A percentile compares a stretch with the other conserved stretches of the same genome.
Evolutionary conservation across 257 asterid species (phyloP).

Genomic region (Jacaranda mimosifolia): DNA sequence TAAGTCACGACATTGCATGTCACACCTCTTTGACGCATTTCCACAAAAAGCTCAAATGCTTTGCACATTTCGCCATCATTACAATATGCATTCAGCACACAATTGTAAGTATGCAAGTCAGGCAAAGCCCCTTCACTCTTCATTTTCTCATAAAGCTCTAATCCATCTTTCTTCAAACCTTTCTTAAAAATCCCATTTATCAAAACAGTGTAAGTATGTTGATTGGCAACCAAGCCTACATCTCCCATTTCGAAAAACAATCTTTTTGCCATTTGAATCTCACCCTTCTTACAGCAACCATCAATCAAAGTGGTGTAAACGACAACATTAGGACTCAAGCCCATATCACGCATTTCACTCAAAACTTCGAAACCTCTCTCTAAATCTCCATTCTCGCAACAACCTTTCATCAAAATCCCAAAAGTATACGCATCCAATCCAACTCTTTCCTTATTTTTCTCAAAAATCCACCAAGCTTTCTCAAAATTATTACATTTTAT

Average conservation of each 20-base stretch:
- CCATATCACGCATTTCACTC: conserved; percentile 49
- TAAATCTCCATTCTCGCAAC: conserved; percentile 61
- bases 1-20: conserved; percentile 68
- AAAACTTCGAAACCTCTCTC: conserved; percentile 58
- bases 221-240: conserved; percentile 70
- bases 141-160: conserved; percentile 72
- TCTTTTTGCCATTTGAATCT: conserved; percentile 57
- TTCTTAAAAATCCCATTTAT: conserved; percentile 68
- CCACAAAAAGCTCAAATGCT: conserved; percentile 61
- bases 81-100: conserved; percentile 60
- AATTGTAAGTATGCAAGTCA: conserved; percentile 62
- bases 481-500: conserved; percentile 45
- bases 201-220: conserved; percentile 68
- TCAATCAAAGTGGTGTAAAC: conserved; percentile 73
- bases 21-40: conserved; percentile 68
- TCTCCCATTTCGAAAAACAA: conserved; percentile 57
- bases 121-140: conserved; percentile 65
- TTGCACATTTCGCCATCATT: conserved; percentile 45
- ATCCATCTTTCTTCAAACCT: conserved; percentile 62
- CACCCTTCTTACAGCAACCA: conserved; percentile 70
- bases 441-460: conserved; percentile 45
- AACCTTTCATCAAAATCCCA: conserved; percentile 81
- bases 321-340: conserved; percentile 68
- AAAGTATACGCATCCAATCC: conserved; percentile 66
- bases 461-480: conserved; percentile 56